A percentile compares a stretch with the other conserved stretches of the same genome.
Conservation (phyloP, 768 basidiomycete species). For the Leccinum ochraceum region DNA sequence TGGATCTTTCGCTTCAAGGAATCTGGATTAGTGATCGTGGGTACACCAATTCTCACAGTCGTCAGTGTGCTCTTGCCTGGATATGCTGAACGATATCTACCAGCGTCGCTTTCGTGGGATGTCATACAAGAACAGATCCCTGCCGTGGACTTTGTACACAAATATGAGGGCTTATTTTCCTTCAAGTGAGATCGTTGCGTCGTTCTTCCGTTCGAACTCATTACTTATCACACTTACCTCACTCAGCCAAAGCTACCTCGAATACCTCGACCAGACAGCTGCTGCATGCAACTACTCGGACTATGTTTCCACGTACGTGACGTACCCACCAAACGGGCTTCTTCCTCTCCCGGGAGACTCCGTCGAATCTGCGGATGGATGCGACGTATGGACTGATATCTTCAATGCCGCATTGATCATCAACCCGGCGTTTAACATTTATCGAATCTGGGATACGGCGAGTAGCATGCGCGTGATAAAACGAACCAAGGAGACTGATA, state of each 20-base stretch:
- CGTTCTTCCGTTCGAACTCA: background rate
- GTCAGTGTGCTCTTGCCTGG: background rate
- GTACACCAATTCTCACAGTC: slow-evolving; percentile 21
- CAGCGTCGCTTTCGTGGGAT: slow-evolving; percentile 60
- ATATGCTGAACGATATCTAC: background rate
- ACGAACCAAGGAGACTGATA: background rate
- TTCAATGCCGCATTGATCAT: slow-evolving; percentile 58
- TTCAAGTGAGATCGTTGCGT: slow-evolving; percentile 54
- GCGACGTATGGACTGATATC: slow-evolving; percentile 69
- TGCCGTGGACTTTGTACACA: slow-evolving; percentile 72
- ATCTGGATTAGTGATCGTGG: slow-evolving; percentile 75
- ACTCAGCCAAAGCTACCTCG: slow-evolving; percentile 66
- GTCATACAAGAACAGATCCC: slow-evolving; percentile 71
- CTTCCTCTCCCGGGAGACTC: slow-evolving; percentile 70
- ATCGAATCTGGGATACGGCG: slow-evolving; percentile 72
- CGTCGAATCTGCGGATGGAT: slow-evolving; percentile 45
- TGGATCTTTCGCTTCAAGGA: slow-evolving; percentile 64
- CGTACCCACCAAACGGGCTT: slow-evolving; percentile 64
- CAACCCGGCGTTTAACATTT: slow-evolving; percentile 79
- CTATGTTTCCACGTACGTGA: slow-evolving; percentile 62
- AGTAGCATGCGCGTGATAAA: slow-evolving; percentile 11
- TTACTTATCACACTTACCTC: background rate
- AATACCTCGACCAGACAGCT: slow-evolving; percentile 53
- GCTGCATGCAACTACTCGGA: slow-evolving; percentile 60
- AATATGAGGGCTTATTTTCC: slow-evolving; percentile 67